Base-by-base conservation (phyloP, 2,329 filamentous ascomycete species). In the Simplicillium sp. region DNA sequence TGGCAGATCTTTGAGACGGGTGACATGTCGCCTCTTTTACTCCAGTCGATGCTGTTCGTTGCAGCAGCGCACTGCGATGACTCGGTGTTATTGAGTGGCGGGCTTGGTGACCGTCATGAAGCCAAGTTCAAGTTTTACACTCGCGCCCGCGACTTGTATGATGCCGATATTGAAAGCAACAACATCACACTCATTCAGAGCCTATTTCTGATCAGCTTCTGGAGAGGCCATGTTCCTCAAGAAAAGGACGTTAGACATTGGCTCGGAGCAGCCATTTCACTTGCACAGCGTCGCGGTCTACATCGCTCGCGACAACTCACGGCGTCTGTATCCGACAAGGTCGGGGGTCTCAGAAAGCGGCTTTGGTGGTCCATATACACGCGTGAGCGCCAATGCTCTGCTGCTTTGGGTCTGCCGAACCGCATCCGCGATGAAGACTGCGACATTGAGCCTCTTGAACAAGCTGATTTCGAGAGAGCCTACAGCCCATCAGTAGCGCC, bases 361-460 rank as follows among this genome's bases (percentile, higher is more conserved):
- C 56, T 71, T 4, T 71, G 67, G 66, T 71, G 68, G 68, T 62
- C 65, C 13, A 56, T 70, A 8, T 71, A 71, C 42, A 53, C 68
- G n/a, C 64, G 68, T 11, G 69, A 73, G 39, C 62, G 68, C 36
- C 68, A 73, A 48, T 65, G 61, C 17, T 62, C 65, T 1, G 62
- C 66, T 2, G 64, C 67, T 9, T 47, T 66, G 6, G 68, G 68
- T 2, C 49, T 71, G 2, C 68, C 68, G 0, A 64, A 63, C 35
- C 57, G 68, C 1, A 68, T 71, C 29, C 62, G 65, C 7, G 66
- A 72, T 25, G 64, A 71, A 42, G 68, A 71, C 29, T 71, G 68
- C 40, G 67, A 71, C 42, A 55, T 68, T 7, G 59, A 60, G 8
- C 55, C 61, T 6, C 38, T 50, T 1, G 39, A 41, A 31, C 18